These are phyloP conservation scores for Hyphodiscus hymeniophilus DNA, from an alignment of 495 filamentous ascomycete genomes.

Conservation along the genomic window DNA sequence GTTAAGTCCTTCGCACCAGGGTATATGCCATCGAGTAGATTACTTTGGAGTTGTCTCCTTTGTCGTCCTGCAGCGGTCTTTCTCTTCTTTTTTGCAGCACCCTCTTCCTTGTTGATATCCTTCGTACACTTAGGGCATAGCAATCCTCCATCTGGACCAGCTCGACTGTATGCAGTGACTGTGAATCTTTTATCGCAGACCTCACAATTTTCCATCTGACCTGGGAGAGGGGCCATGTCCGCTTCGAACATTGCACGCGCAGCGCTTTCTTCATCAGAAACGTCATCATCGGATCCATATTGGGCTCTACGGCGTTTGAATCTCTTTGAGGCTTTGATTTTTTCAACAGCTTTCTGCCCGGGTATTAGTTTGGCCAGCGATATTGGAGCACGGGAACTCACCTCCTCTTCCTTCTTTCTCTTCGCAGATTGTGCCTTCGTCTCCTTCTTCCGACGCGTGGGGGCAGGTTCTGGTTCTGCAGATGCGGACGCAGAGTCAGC, in stretches of 20 bases:
- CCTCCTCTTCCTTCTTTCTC: conserved; percentile 26
- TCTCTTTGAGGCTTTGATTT: conserved; percentile 70
- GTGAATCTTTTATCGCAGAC: conserved; percentile 84
- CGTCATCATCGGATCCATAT: conserved; percentile 35
- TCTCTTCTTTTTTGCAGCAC: conserved; percentile 51
- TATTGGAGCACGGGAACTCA: conserved; percentile 2
- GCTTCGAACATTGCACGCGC: conserved; percentile 51
- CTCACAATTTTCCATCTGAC: conserved; percentile 85
- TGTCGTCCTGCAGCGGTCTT: conserved; percentile 34
- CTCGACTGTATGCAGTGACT: conserved; percentile 81
- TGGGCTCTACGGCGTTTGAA: conserved; percentile 40
- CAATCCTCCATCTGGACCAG: conserved; percentile 73
- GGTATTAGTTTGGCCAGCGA: conserved; percentile 31
- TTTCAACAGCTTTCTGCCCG: conserved; percentile 47
- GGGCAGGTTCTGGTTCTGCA: conserved; percentile 27
- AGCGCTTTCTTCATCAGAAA: conserved; percentile 38
- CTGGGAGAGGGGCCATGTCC: conserved; percentile 57
- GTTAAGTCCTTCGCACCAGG: conserved; percentile 65
- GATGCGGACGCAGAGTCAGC: conserved; percentile 29
- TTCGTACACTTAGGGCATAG: conserved; percentile 84
- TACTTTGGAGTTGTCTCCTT: conserved; percentile 67
- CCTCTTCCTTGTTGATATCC: conserved; percentile 56
- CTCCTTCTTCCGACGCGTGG: conserved; percentile 12
- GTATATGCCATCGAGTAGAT: conserved; percentile 66
- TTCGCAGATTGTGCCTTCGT: conserved; percentile 24